Conservation (phyloP, 2,329 filamentous ascomycete species). For the Hypoxylon sp. region DNA sequence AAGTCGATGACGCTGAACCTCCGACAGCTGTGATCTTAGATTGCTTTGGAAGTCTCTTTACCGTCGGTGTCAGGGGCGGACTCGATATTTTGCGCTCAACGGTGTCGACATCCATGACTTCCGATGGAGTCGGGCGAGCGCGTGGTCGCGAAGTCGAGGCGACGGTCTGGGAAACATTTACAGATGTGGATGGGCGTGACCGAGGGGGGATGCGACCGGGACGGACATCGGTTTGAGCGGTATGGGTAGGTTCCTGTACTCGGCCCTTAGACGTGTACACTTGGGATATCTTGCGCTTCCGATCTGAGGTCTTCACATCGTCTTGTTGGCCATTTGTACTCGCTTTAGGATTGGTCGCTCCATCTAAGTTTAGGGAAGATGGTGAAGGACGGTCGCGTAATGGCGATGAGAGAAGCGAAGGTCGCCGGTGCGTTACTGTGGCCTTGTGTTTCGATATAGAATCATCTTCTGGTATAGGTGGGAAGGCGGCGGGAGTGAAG, state of each 20-base stretch:
- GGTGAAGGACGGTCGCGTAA: constrained; percentile 37
- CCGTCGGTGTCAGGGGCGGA: constrained; percentile 52
- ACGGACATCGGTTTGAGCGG: constrained; percentile 35
- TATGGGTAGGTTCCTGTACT: constrained; percentile 37
- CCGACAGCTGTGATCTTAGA: constrained; percentile 8
- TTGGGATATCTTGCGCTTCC: constrained; percentile 54
- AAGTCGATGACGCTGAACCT: constrained; percentile 16
- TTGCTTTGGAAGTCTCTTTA: constrained; percentile 34
- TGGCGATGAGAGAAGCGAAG: constrained; percentile 44
- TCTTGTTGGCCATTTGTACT: constrained; percentile 28
- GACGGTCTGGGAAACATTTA: constrained; percentile 19
- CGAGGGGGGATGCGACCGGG: constrained; percentile 44
- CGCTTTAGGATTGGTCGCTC: constrained; percentile 27
- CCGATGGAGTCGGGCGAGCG: constrained; percentile 38
- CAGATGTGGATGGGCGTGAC: constrained; percentile 45
- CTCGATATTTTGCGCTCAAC: constrained; percentile 49
- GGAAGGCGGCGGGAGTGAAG: constrained; percentile 48
- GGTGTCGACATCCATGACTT: constrained; percentile 46
- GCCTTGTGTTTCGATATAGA: constrained; percentile 45
- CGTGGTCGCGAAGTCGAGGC: constrained; percentile 35
- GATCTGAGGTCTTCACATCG: constrained; percentile 41
- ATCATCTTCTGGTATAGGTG: constrained; percentile 52
- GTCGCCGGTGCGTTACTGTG: constrained; percentile 41
- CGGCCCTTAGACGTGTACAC: constrained; percentile 48
- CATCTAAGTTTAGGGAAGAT: constrained; percentile 33